Evolutionary conservation across 2,329 filamentous ascomycete species (phyloP), one percentile per base, ranked within the genome.

Genomic region (Cladorrhinum sp.): DNA sequence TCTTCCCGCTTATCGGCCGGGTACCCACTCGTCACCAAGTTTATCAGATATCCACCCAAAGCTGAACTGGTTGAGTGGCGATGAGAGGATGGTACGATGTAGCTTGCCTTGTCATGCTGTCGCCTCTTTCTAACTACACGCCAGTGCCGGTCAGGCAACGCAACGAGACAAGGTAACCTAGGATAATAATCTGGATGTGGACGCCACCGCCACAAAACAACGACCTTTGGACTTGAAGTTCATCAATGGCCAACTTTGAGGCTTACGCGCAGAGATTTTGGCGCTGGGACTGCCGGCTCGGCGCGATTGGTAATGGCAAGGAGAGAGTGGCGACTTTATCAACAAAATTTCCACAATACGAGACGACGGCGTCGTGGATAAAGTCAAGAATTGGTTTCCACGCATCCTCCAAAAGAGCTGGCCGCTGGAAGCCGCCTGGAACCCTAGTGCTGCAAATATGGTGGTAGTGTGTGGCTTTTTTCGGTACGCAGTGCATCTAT

Each of bases 271-370:
- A 9, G 41, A 55, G 24, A 6, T 20, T 36, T 41, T 41, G 24
- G 32, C 29, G 16, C 18, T 18, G 24, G 24, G 22, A 27, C 51
- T 53, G 27, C 20, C 8, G 51, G 52, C 7, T 55, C 52, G 52
- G 52, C 38, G 29, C 9, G 24, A 41, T 55, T 55, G n/a, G n/a
- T 24, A 13, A 23, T 8, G n/a, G 52, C 52, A 55, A 55, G 52
- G 23, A 18, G 23, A 45, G 38, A 41, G 52, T 55, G 52, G 52
- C 52, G 52, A 55, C 38, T 55, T 45, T 25, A 53, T 38, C 32
- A 36, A 55, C 52, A 55, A 38, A 55, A 24, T 55, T 25, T 36
- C 32, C 52, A 55, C 38, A 55, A 55, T 55, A 55, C 52, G 52
- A 55, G 52, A 41, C 20, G 12, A 55, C 36, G 36, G 32, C 32